A percentile compares a stretch with the other conserved stretches of the same genome.
These are phyloP conservation scores for Chaetomidium leptoderma DNA, from an alignment of 495 filamentous ascomycete genomes.

Conservation along the genomic window DNA sequence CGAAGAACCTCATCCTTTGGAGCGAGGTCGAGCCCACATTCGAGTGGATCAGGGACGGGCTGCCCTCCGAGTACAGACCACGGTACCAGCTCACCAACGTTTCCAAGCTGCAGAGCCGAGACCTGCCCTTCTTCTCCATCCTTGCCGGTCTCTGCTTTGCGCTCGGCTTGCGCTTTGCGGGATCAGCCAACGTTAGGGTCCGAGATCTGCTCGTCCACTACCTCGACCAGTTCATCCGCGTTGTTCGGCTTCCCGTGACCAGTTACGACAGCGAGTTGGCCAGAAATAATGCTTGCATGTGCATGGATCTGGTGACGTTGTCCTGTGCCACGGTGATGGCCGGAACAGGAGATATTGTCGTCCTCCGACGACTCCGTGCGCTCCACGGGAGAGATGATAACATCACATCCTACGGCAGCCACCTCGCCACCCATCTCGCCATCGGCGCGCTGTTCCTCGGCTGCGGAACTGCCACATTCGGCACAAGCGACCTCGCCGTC, in stretches of 20 bases:
- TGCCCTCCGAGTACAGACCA: slow-evolving; percentile 63
- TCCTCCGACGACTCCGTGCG: slow-evolving; percentile 84
- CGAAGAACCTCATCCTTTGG: slow-evolving; percentile 94
- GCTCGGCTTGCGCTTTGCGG: slow-evolving; percentile 79
- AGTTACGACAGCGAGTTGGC: slow-evolving; percentile 80
- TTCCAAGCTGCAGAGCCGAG: slow-evolving; percentile 59
- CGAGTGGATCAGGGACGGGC: slow-evolving; percentile 67
- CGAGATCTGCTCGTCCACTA: slow-evolving; percentile 80
- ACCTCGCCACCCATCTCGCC: slow-evolving; percentile 87
- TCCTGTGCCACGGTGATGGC: slow-evolving; percentile 88
- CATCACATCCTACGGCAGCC: slow-evolving; percentile 86
- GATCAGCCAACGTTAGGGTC: slow-evolving; percentile 66
- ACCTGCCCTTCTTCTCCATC: slow-evolving; percentile 92
- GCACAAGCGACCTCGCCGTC: slow-evolving; percentile 81
- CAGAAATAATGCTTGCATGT: slow-evolving; percentile 78
- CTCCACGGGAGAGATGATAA: slow-evolving; percentile 83
- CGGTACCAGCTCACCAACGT: slow-evolving; percentile 52
- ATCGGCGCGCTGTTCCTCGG: slow-evolving; percentile 89
- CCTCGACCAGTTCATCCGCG: slow-evolving; percentile 79
- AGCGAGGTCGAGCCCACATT: slow-evolving; percentile 65
- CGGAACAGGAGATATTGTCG: slow-evolving; percentile 80
- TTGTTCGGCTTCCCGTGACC: slow-evolving; percentile 59
- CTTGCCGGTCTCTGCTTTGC: slow-evolving; percentile 82
- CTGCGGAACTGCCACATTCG: slow-evolving; percentile 85
- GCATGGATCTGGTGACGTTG: slow-evolving; percentile 78